phyloP scores from a whole-genome alignment of 2,329 filamentous ascomycete genomes.

The Tolypocladium guangdongense region DNA sequence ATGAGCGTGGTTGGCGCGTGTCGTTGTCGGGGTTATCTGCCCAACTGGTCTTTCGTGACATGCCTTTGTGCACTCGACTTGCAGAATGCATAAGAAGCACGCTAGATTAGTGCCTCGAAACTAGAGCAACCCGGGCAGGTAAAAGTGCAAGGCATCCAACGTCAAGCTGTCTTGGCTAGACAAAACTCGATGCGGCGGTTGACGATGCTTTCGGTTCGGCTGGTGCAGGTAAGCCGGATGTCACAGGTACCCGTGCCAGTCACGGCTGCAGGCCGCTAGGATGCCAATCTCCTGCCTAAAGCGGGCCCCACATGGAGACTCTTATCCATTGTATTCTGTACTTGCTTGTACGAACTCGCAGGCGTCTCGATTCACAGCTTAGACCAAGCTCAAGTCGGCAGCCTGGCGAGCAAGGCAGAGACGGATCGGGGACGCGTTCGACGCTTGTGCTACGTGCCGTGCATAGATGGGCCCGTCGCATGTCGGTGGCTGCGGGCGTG shows the following conservation, averaged over 20 bases:
- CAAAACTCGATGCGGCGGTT: no score
- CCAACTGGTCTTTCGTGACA: no score
- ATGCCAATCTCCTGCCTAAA: conserved; percentile 4
- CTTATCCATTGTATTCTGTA: not conserved
- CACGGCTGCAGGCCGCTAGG: not conserved
- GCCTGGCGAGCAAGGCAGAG: not conserved
- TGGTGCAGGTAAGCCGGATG: no score
- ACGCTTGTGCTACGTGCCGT: not conserved
- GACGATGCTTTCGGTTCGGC: no score
- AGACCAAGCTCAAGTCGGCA: not conserved
- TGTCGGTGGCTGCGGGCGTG: not conserved
- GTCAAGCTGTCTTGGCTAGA: no score
- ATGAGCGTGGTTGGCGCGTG: not conserved
- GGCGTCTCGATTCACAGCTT: not conserved
- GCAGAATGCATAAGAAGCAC: not conserved
- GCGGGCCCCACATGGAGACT: not conserved
- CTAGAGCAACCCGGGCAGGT: not conserved
- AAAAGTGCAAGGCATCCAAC: no score
- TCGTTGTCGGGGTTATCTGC: no score
- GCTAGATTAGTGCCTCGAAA: not conserved
- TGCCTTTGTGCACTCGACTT: not conserved
- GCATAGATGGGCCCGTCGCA: not conserved
- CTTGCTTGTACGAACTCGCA: no score
- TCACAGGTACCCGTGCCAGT: not conserved
- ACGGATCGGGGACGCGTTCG: not conserved